These are phyloP conservation scores for Casuarina equisetifolia DNA, from an alignment of 306 rosid species.

Conservation along the genomic window DNA sequence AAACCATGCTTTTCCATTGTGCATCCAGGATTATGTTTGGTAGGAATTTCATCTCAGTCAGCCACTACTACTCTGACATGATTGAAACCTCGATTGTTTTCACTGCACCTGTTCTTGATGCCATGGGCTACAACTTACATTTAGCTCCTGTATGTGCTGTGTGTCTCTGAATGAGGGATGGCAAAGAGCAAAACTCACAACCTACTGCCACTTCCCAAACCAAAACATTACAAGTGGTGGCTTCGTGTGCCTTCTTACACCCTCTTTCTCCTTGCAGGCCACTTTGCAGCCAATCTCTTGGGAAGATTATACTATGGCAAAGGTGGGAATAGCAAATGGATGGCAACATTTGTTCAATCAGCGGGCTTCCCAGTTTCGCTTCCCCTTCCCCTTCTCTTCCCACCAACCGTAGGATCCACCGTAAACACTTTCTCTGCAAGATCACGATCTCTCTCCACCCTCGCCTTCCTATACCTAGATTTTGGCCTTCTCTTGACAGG, in stretches of 20 bases:
- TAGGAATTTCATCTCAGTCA: not conserved
- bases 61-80: too few relatives aligned
- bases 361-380: conserved; percentile 61
- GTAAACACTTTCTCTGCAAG: not conserved
- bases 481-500: conserved; percentile 43
- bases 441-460: conserved; percentile 17
- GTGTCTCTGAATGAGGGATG: conserved; percentile 29
- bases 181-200: conserved; percentile 14
- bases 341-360: conserved; percentile 67
- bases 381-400: conserved; percentile 40
- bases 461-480: conserved; percentile 31
- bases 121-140: not conserved
- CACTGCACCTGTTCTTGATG: conserved; percentile 7
- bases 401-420: conserved; percentile 15
- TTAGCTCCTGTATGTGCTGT: not conserved
- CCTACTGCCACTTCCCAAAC: conserved; percentile 19
- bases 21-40: not conserved
- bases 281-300: conserved; percentile 55
- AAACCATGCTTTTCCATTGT: not conserved
- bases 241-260: conserved; percentile 40
- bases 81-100: not conserved
- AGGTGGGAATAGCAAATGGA: conserved; percentile 73
- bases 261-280: conserved; percentile 46
- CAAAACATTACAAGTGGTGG: conserved; percentile 49
- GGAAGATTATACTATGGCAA: conserved; percentile 59